These are phyloP conservation scores for Coelastrella sp. DNA, from an alignment of 139 green algal species.

Conservation along the genomic window DNA sequence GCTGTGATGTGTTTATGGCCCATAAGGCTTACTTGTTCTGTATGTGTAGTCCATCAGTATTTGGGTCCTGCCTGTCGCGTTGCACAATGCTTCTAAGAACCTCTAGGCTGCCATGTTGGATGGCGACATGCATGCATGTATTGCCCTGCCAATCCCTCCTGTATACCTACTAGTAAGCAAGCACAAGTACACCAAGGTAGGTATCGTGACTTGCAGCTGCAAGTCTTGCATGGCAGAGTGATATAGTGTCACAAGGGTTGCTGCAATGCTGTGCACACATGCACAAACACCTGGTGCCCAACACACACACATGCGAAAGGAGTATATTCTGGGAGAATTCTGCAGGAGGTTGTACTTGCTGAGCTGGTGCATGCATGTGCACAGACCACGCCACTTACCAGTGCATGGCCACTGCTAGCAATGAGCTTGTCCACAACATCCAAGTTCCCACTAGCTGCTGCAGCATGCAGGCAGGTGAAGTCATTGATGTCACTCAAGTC, in stretches of 20 bases:
- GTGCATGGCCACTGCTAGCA: not conserved
- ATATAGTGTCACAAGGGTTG: not conserved
- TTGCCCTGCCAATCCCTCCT: not conserved
- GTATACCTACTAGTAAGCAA: no score
- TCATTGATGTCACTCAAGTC: constrained; percentile 11
- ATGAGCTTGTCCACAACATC: not conserved
- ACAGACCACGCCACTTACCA: no score
- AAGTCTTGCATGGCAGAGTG: no score
- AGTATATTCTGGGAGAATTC: not conserved
- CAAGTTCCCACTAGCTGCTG: not conserved
- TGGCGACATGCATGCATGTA: not conserved
- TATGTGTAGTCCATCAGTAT: constrained; percentile 7
- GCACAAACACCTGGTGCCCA: not conserved
- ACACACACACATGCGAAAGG: not conserved
- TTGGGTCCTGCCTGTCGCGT: not conserved
- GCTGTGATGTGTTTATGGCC: no score
- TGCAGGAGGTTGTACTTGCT: no score
- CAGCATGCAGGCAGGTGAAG: not conserved
- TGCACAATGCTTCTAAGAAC: not conserved
- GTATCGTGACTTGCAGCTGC: no score
- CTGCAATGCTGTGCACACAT: not conserved
- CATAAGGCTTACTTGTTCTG: constrained; percentile 18
- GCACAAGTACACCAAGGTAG: no score
- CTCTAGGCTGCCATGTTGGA: not conserved
- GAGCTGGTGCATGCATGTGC: no score